A percentile compares a stretch with the other conserved stretches of the same genome.
phyloP scores from a whole-genome alignment of 2,329 filamentous ascomycete species.

The Pseudocercospora musae region DNA sequence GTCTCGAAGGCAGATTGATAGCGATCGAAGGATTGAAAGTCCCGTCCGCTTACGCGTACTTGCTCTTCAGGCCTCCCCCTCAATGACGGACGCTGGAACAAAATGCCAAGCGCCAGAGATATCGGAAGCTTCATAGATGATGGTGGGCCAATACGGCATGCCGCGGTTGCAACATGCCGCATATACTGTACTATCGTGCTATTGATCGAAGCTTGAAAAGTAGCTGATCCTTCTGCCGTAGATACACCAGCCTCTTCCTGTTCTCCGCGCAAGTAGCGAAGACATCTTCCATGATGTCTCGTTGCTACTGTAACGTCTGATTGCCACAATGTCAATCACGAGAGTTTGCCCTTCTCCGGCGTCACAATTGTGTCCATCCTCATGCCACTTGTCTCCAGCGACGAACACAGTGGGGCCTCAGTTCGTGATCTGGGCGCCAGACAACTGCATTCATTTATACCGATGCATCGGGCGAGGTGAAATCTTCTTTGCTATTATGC shows the following conservation, averaged over 20 bases:
- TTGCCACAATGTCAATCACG: not conserved
- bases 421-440: not conserved
- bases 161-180: not conserved
- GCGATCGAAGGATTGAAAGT: no score
- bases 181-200: not conserved
- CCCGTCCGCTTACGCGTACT: no score
- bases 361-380: not conserved
- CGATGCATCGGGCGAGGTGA: not conserved
- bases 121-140: not conserved
- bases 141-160: not conserved
- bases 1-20: no score
- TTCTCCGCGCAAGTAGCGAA: not conserved
- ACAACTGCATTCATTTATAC: not conserved
- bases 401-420: not conserved
- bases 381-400: not conserved
- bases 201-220: not conserved
- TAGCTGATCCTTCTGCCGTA: not conserved
- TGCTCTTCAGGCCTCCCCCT: no score
- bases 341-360: not conserved
- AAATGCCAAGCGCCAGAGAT: not conserved
- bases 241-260: not conserved
- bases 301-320: not conserved
- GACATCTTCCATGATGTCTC: not conserved
- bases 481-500: not conserved
- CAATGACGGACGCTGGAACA: no score